Evolutionary conservation across 192 early-diverging fungal genomes (phyloP), one percentile per base, ranked within the genome.

Genomic region (Umbelopsis isabellina): DNA sequence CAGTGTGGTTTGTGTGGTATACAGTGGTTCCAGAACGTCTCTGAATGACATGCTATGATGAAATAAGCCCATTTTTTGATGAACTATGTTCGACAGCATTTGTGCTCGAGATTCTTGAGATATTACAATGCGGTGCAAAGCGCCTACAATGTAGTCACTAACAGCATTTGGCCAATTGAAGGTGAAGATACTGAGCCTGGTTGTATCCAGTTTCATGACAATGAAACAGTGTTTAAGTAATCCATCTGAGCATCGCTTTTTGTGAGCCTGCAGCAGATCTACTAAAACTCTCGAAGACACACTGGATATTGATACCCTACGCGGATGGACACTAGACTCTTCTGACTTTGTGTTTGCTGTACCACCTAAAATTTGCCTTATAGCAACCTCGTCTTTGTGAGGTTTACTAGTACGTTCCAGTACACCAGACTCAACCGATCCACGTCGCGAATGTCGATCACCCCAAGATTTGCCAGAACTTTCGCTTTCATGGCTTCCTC

Each of bases 11-110:
- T n/a, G 23, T 51, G 48, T 33, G 2, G 67, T 15, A 25, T 23
- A 49, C 35, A 49, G 44, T 55, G 76, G 65, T 4, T 74, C 61
- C 10, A 80, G 74, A 11, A 73, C 46, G 22, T 67, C 52, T 8
- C 64, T 73, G 0, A 84, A 67, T 8, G 72, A 18, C 44, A 67
- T 22, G 16, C 33, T 69, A 68, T 87, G 86, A 70, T 85, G 81
- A 69, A 87, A 87, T 21, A 87, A 65, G 2, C 86, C 86, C 86
- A 87, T 87, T 65, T 87, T 87, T 70, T 87, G 86, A 45, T 84
- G 74, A 15, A 87, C 51, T 27, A 87, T 84, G 51, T 82, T 87
- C 45, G 80, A 75, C 2, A 87, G 69, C 1, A 87, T 27, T 41
- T 75, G 67, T 49, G 75, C 83, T 18, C 86, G 79, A 49, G 79